Conservation (phyloP, 1,284 basidiomycete species). For the Coniferiporia sulphurascens region DNA sequence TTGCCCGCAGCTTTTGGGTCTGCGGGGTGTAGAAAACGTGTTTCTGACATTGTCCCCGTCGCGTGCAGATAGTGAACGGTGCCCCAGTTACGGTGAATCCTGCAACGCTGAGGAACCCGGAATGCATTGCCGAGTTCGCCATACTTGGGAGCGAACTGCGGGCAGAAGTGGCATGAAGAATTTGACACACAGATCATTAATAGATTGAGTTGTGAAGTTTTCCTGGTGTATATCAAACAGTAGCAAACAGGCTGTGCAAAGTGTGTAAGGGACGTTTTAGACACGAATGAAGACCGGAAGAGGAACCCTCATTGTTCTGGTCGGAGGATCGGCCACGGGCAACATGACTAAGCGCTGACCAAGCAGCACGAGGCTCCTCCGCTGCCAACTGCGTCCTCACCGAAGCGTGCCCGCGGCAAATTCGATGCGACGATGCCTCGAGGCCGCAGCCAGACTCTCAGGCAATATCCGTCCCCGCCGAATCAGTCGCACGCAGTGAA, state of each 20-base stretch:
- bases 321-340: too few relatives aligned
- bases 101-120: constrained; percentile 74
- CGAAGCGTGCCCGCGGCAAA: not conserved
- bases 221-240: too few relatives aligned
- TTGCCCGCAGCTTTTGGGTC: not conserved
- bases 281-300: too few relatives aligned
- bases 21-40: constrained; percentile 7
- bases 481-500: too few relatives aligned
- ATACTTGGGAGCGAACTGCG: constrained; percentile 51
- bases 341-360: not conserved
- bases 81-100: constrained; percentile 68
- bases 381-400: not conserved
- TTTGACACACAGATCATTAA: too few relatives aligned
- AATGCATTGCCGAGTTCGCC: constrained; percentile 64
- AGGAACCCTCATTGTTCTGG: too few relatives aligned
- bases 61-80: constrained; percentile 73
- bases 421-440: constrained; percentile 14
- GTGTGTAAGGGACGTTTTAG: too few relatives aligned
- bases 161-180: constrained; percentile 29
- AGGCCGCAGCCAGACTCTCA: constrained; percentile 12
- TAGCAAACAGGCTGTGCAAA: too few relatives aligned
- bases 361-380: constrained; percentile 9
- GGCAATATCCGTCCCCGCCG: not conserved
- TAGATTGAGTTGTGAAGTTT: too few relatives aligned
- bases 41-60: constrained; percentile 18